Base-by-base conservation (phyloP, 331 rosid genomes). In the Rhamnella rubrinervis region DNA sequence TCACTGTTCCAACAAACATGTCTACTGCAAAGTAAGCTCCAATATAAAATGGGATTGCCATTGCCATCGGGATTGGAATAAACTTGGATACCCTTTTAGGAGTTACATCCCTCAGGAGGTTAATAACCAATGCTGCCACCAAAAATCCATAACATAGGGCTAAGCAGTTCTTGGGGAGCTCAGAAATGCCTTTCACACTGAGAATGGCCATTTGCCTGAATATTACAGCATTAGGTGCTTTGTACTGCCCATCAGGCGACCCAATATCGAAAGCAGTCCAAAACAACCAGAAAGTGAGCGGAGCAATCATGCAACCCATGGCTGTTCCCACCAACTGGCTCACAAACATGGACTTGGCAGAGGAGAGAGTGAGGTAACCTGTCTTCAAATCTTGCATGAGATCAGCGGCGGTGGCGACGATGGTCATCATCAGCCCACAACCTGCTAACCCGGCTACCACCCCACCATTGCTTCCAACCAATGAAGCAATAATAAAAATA, bases 341-440 rank as follows among this genome's bases (percentile, higher is more conserved):
- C 67, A 91, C 86, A 41, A 93, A 91, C 98, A 87, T 93, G 6
- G 96, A 87, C 81, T 74, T 86, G 0, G 96, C 92, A 0, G 95
- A 93, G 14, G 98, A 85, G 52, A 85, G 77, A 37, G 97, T 93
- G 73, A 93, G 89, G 82, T 93, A 93, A 66, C 97, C 97, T 0
- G 97, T 88, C 89, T 88, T 93, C 83, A 93, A 93, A 83, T 93
- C 98, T 80, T 93, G 98, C 96, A 85, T 93, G 73, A 93, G 96
- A 78, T 93, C 97, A 1, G 97, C 89, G 6, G 97, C 97, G 1
- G 96, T 90, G 21, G 96, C 23, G 1, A 93, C 97, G 3, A 91
- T 93, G 68, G 92, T 76, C 91, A 87, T 88, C 97, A 91, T 88
- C 55, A 93, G 91, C 23, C 92, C 95, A 61, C 78, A 82, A 19